Conservation (phyloP, 805 yeast species). For the Yamadazyma takamatsuzukensis region DNA sequence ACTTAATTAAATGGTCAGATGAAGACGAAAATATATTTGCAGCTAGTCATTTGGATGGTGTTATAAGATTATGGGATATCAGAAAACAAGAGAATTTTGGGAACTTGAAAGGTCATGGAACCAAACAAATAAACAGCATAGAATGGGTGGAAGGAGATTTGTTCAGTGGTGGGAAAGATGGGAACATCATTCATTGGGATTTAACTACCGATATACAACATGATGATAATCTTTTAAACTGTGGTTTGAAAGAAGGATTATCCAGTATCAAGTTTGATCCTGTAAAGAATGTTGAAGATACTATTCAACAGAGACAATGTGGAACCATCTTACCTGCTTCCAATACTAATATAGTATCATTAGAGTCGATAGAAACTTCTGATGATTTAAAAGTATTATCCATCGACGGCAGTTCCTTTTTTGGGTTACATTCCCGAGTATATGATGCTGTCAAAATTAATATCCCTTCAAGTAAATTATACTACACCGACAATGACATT, state of each 20-base stretch:
- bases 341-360: conserved; percentile 43
- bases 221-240: conserved; percentile 18
- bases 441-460: conserved; percentile 26
- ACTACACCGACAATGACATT: conserved; percentile 29
- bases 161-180: conserved; percentile 61
- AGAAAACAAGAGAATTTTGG: conserved; percentile 56
- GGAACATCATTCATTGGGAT: conserved; percentile 68
- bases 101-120: conserved; percentile 54
- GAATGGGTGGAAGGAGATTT: conserved; percentile 59
- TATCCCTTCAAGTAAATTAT: conserved; percentile 19
- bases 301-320: conserved; percentile 46
- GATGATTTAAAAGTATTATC: conserved; percentile 43
- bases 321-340: conserved; percentile 64
- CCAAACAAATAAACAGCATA: conserved; percentile 44
- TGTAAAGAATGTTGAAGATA: conserved; percentile 24
- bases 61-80: conserved; percentile 72
- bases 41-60: conserved; percentile 55
- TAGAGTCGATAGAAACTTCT: conserved; percentile 33
- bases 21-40: conserved; percentile 59
- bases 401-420: conserved; percentile 50
- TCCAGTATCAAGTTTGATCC: conserved; percentile 37
- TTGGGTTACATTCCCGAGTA: conserved; percentile 52
- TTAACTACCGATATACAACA: conserved; percentile 26
- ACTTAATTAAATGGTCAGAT: conserved; percentile 61
- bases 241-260: conserved; percentile 47